A percentile compares a stretch with the other conserved stretches of the same genome.
Conservation (phyloP, 2,329 filamentous ascomycete species). For the Ceratocystis smalleyi region DNA sequence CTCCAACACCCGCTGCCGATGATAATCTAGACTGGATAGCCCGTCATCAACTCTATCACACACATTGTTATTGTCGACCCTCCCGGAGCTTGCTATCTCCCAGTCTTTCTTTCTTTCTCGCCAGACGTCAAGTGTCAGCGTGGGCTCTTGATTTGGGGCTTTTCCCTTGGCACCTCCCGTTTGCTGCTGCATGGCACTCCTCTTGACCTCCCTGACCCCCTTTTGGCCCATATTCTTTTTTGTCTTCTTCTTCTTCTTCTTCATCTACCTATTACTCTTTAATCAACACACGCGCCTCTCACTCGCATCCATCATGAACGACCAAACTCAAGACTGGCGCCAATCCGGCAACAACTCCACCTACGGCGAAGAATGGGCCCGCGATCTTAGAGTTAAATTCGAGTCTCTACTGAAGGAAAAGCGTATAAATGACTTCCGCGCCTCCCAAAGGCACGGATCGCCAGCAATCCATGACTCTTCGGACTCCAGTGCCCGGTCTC, state of each 20-base stretch:
- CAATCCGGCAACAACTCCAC: slow-evolving; percentile 23
- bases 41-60: background rate
- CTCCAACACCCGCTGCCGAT: background rate
- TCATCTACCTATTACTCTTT: slow-evolving; percentile 1
- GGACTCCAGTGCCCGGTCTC: slow-evolving; percentile 7
- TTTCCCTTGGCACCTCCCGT: background rate
- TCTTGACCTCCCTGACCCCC: slow-evolving; percentile 18
- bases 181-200: slow-evolving; percentile 1
- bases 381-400: slow-evolving; percentile 67
- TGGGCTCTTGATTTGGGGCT: background rate
- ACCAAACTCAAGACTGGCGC: slow-evolving; percentile 9
- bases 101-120: background rate
- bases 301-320: slow-evolving; percentile 11
- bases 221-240: background rate
- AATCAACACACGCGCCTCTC: slow-evolving; percentile 4
- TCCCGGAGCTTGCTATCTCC: background rate
- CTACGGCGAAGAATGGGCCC: slow-evolving; percentile 59
- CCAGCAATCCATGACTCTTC: slow-evolving; percentile 28
- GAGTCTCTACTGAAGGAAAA: slow-evolving; percentile 75
- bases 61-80: background rate
- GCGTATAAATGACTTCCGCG: slow-evolving; percentile 62
- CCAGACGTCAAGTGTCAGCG: background rate
- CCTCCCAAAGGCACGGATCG: slow-evolving; percentile 39
- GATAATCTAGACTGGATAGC: background rate
- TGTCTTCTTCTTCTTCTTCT: background rate